A percentile compares a stretch with the other conserved stretches of the same genome.
phyloP scores from a whole-genome alignment of 2,329 filamentous ascomycete genomes.

The Metarhizium sp. region DNA sequence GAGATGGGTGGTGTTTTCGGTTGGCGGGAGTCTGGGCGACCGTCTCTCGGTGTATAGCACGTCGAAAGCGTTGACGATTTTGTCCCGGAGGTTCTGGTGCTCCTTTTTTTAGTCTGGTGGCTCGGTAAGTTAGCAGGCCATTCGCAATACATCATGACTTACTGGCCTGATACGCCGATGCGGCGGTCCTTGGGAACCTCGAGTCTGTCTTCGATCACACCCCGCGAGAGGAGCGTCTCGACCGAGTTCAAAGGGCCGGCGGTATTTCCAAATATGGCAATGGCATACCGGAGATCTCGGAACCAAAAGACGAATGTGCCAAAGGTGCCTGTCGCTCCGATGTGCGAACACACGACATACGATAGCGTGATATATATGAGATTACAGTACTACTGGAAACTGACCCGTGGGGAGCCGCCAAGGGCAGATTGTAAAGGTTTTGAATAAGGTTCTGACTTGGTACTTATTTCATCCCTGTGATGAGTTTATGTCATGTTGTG shows the following conservation, averaged over 20 bases:
- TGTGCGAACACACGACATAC: conserved; percentile 24
- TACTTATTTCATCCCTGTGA: conserved; percentile 18
- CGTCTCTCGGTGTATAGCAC: conserved; percentile 28
- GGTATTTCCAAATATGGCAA: conserved; percentile 29
- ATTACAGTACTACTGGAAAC: conserved; percentile 41
- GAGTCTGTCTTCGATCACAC: conserved; percentile 20
- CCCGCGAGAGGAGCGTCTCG: conserved; percentile 13
- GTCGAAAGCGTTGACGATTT: conserved; percentile 19
- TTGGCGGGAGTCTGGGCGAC: conserved; percentile 22
- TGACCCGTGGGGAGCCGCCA: conserved; percentile 33
- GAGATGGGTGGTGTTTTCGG: conserved; percentile 22
- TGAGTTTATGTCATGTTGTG: conserved; percentile 23
- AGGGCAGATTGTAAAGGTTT: conserved; percentile 33
- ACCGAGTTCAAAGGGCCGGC: conserved; percentile 26
- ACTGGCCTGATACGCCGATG: conserved; percentile 18
- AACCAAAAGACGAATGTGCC: conserved; percentile 22
- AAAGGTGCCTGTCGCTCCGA: conserved; percentile 17
- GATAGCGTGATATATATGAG: conserved; percentile 35
- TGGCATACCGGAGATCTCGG: conserved; percentile 18
- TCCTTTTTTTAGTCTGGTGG: background rate
- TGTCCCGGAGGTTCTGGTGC: conserved; percentile 5
- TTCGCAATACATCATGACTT: conserved; percentile 2
- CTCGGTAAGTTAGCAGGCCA: too few species aligned
- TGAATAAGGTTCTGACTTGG: conserved; percentile 27
- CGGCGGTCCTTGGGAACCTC: conserved; percentile 12